Percentiles rank a stretch among this genome's conserved stretches.
phyloP scores from a whole-genome alignment of 2,329 filamentous ascomycete genomes.

The Apiospora pterosperma region DNA sequence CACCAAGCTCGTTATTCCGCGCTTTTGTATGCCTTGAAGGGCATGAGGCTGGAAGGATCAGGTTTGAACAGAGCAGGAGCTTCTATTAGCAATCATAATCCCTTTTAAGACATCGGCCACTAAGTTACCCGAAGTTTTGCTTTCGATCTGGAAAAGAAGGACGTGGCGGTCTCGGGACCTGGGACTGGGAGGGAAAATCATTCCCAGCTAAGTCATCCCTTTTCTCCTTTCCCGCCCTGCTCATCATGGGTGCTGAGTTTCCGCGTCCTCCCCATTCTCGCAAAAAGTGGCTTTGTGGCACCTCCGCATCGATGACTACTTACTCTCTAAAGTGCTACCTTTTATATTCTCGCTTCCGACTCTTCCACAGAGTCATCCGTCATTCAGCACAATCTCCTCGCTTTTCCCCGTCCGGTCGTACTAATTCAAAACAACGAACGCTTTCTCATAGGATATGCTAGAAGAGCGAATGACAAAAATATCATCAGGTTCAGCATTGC shows the following conservation, averaged over 20 bases:
- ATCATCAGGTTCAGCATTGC: background rate
- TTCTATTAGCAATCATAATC: background rate
- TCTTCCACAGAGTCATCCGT: background rate
- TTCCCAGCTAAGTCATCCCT: background rate
- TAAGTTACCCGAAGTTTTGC: background rate
- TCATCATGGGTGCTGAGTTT: background rate
- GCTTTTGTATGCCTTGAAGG: too few relatives aligned
- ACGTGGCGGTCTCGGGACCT: background rate
- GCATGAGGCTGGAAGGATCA: background rate
- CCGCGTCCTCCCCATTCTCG: background rate
- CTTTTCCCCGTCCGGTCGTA: background rate
- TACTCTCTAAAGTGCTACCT: background rate
- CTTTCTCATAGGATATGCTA: background rate
- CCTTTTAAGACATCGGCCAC: background rate
- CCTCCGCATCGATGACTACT: background rate
- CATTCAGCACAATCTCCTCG: background rate
- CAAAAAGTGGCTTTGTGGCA: background rate
- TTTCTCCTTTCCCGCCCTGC: background rate
- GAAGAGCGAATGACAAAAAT: background rate
- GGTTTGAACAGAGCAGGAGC: background rate
- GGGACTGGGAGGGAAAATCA: background rate
- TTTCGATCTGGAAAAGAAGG: background rate
- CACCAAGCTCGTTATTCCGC: background rate
- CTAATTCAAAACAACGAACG: background rate
- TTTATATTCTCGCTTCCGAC: background rate